Evolutionary conservation across 306 rosid species (phyloP).

Genomic region (Leucaena leucocephala): DNA sequence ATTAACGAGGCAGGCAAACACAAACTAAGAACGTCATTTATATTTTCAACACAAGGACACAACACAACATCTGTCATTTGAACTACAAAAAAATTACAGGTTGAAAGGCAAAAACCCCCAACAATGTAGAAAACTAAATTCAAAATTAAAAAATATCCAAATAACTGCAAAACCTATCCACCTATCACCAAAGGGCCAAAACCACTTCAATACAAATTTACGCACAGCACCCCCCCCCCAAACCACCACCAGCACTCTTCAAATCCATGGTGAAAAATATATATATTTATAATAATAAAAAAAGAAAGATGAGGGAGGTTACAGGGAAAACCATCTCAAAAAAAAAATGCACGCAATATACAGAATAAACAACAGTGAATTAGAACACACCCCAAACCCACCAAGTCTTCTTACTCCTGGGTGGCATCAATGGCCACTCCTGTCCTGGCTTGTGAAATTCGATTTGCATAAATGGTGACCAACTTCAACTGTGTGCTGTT

Average conservation of each 20-base stretch:
- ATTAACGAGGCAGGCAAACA: not conserved
- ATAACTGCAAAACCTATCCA: conserved; percentile 27
- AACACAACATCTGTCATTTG: not conserved
- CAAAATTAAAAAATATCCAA: conserved; percentile 16
- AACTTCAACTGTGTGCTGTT: conserved; percentile 91
- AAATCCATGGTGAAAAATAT: conserved; percentile 42
- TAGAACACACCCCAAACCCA: conserved; percentile 47
- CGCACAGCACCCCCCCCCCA: conserved; percentile 49
- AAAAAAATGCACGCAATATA: conserved; percentile 79
- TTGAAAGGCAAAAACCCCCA: not conserved
- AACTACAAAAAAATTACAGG: not conserved
- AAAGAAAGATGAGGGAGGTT: conserved; percentile 26
- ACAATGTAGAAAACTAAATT: conserved; percentile 7
- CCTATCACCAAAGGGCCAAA: conserved; percentile 35
- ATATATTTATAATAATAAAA: conserved; percentile 16
- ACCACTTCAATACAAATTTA: conserved; percentile 50
- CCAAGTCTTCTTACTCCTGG: conserved; percentile 55
- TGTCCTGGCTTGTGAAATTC: conserved; percentile 96
- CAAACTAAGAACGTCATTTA: not conserved
- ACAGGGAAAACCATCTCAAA: conserved; percentile 42
- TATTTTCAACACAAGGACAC: not conserved
- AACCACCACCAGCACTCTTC: conserved; percentile 52
- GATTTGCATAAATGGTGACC: conserved; percentile 95
- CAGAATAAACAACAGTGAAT: conserved; percentile 70
- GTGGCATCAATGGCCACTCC: conserved; percentile 63